Percentiles rank a stretch among this genome's conserved stretches.
Conservation (phyloP, 2,329 filamentous ascomycete species). For the Phaeophleospora eucalypticola region DNA sequence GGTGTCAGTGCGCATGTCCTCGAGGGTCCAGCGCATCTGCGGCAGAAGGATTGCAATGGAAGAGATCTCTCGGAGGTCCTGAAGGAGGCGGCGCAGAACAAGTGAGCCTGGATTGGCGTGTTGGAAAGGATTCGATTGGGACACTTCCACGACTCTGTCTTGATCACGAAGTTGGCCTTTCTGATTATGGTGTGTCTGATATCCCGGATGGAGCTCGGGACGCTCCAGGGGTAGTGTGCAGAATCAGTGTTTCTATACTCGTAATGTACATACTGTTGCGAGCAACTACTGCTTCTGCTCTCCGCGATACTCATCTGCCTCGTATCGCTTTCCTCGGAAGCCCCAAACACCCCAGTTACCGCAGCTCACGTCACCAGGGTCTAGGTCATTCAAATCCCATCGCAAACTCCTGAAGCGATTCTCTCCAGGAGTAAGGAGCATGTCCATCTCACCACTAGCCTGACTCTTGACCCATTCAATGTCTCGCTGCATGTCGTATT, state of each 20-base stretch:
- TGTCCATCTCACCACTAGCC: slow-evolving; percentile 83
- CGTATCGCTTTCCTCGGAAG: slow-evolving; percentile 94
- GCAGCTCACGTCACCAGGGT: slow-evolving; percentile 88
- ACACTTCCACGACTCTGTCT: too few species aligned
- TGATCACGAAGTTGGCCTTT: too few species aligned
- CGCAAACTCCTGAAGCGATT: slow-evolving; percentile 89
- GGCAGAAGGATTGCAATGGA: slow-evolving; percentile 19
- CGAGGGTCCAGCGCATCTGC: slow-evolving; percentile 9
- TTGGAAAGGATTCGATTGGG: too few species aligned
- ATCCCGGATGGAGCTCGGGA: background rate
- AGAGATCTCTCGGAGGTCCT: slow-evolving; percentile 15
- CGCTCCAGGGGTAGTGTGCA: background rate
- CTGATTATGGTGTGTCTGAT: too few species aligned
- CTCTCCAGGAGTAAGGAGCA: slow-evolving; percentile 87
- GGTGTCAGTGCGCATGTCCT: slow-evolving; percentile 4
- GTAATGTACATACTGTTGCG: background rate
- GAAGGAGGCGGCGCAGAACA: slow-evolving; percentile 1
- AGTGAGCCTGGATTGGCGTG: background rate
- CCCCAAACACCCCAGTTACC: slow-evolving; percentile 98
- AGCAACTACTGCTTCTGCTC: slow-evolving; percentile 1
- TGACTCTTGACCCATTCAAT: slow-evolving; percentile 85
- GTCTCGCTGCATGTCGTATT: slow-evolving; percentile 90
- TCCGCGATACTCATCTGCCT: slow-evolving; percentile 45
- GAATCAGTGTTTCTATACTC: background rate
- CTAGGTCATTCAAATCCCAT: slow-evolving; percentile 95